Conservation (phyloP, 2,329 filamentous ascomycete species). For the Stachybotrys chlorohalonatus region DNA sequence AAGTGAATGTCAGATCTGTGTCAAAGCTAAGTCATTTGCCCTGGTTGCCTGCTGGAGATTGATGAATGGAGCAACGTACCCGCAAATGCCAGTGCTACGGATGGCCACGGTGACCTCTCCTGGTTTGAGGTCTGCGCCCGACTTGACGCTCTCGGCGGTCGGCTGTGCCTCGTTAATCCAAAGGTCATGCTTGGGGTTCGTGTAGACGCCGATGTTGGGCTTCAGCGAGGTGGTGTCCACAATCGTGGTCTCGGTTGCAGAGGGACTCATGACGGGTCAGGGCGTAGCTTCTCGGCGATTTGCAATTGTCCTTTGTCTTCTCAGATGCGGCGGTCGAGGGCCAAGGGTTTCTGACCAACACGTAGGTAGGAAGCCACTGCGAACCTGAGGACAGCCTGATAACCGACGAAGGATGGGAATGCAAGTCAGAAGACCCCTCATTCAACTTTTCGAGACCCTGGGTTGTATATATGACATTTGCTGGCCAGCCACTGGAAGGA, state of each 20-base stretch:
- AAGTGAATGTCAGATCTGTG: slow-evolving; percentile 86
- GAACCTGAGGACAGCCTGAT: too few relatives aligned
- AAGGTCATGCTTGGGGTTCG: slow-evolving; percentile 83
- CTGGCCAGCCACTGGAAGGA: neutral
- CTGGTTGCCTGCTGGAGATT: neutral
- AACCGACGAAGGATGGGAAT: neutral
- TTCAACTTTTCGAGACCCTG: neutral
- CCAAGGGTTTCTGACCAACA: too few relatives aligned
- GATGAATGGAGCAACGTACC: slow-evolving; percentile 39
- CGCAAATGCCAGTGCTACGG: slow-evolving; percentile 94
- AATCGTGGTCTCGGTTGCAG: slow-evolving; percentile 18
- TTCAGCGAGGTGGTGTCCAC: slow-evolving; percentile 36
- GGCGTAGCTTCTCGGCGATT: slow-evolving; percentile 1
- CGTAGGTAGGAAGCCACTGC: too few relatives aligned
- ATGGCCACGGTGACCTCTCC: slow-evolving; percentile 85
- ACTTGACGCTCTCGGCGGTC: slow-evolving; percentile 62
- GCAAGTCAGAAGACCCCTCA: neutral
- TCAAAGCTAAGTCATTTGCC: slow-evolving; percentile 1
- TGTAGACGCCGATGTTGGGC: slow-evolving; percentile 92
- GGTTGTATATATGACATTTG: neutral
- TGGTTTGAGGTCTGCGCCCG: slow-evolving; percentile 57
- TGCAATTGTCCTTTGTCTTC: too few relatives aligned
- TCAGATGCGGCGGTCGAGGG: too few relatives aligned
- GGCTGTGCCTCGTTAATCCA: slow-evolving; percentile 79
- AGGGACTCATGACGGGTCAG: slow-evolving; percentile 22